phyloP scores from a whole-genome alignment of 2,329 filamentous ascomycete species.

The Phialocephala sp. region DNA sequence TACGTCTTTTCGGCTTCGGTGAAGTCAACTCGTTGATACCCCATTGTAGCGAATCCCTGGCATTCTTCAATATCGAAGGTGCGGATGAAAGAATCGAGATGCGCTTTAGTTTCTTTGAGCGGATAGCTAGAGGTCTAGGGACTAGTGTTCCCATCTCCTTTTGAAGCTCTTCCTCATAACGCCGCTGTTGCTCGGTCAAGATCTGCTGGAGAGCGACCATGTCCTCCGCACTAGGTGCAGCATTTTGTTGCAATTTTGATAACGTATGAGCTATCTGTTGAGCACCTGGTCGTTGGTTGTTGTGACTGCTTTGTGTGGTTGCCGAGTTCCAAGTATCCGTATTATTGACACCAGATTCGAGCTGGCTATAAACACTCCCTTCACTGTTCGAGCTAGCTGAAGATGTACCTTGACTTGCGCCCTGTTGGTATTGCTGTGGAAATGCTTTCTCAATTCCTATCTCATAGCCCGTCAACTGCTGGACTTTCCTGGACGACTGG shows the following conservation, averaged over 20 bases:
- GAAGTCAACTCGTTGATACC: slow-evolving; percentile 16
- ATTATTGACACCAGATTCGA: slow-evolving; percentile 1
- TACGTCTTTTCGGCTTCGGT: not conserved
- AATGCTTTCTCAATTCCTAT: not conserved
- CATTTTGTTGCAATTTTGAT: not conserved
- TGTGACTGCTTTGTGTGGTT: not conserved
- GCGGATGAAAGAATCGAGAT: not conserved
- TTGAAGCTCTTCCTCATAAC: not conserved
- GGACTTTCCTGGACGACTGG: not conserved
- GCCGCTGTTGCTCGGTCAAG: slow-evolving; percentile 6
- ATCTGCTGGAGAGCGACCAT: slow-evolving; percentile 5
- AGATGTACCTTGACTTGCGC: too few species aligned
- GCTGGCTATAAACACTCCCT: slow-evolving; percentile 30
- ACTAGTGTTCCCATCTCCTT: not conserved
- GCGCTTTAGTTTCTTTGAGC: slow-evolving; percentile 1
- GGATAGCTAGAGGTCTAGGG: slow-evolving; percentile 13
- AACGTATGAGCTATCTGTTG: not conserved
- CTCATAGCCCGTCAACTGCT: slow-evolving; percentile 4
- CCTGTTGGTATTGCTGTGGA: not conserved
- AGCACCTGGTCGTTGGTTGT: not conserved
- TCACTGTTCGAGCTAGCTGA: slow-evolving; percentile 20
- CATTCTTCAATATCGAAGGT: slow-evolving; percentile 7
- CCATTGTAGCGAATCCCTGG: slow-evolving; percentile 4
- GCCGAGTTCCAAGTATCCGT: not conserved
- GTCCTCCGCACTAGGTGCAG: slow-evolving; percentile 6